Conservation (phyloP, 208 protist species). For the Trypanosoma brucei region DNA sequence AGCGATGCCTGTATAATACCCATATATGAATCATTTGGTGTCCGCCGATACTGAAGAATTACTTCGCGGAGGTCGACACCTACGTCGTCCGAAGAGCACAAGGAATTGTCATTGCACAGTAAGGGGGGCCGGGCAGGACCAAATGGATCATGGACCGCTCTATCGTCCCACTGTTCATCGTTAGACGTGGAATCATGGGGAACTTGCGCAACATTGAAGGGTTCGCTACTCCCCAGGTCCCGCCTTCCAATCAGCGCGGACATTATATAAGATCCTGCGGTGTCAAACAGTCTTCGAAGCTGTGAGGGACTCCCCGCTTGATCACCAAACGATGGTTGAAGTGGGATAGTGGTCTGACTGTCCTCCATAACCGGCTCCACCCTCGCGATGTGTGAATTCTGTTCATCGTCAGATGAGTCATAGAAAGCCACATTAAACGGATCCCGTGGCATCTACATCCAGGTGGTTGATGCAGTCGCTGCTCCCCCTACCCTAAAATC, state of each 20-base stretch:
- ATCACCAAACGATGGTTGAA: not conserved
- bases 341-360: conserved; percentile 14
- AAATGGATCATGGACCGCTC: not conserved
- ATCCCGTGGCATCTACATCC: conserved; percentile 9
- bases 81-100: conserved; percentile 25
- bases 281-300: not conserved
- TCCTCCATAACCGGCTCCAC: conserved; percentile 23
- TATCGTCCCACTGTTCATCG: conserved; percentile 11
- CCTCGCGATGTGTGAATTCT: conserved; percentile 34
- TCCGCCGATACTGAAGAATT: conserved; percentile 67
- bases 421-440: conserved; percentile 47
- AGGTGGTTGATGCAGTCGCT: not conserved
- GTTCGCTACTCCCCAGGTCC: conserved; percentile 1
- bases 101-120: not conserved
- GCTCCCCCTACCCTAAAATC: no score
- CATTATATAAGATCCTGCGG: not conserved
- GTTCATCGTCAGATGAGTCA: conserved; percentile 70
- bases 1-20: conserved; percentile 85
- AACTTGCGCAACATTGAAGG: not conserved
- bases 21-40: conserved; percentile 61
- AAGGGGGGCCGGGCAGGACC: not conserved
- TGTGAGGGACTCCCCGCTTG: conserved; percentile 9
- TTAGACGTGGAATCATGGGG: not conserved
- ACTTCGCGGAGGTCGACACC: conserved; percentile 70
- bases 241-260: conserved; percentile 2